Base-by-base conservation (phyloP, 805 yeast genomes). In the Yamadazyma takamatsuzukensis region DNA sequence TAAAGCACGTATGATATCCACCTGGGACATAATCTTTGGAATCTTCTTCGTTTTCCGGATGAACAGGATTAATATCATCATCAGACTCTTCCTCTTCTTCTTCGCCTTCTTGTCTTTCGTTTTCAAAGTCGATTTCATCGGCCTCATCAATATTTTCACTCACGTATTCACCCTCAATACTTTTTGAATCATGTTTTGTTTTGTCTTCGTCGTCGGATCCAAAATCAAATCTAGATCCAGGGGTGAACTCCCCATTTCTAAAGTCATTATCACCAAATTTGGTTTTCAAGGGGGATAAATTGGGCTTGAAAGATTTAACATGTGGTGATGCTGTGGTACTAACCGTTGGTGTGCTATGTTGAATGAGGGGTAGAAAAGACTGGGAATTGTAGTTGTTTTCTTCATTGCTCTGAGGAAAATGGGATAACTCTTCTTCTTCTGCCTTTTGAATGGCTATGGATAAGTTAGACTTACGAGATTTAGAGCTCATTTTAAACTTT, bases 1-100 rank as follows among this genome's bases (percentile, higher is more conserved):
- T 78, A 43, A 61, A 78, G 9, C 94, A 93, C 0, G 98, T 96
- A 53, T 93, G 98, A 56, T 93, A 93, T 0, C 99, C 99, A 15
- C 97, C 97, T 7, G 80, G 78, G 37, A 77, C 78, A 58, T 93
- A 93, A 59, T 93, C 98, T 36, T 77, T 78, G 28, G 72, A 63
- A 39, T 84, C 83, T 59, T 93, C 99, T 54, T 93, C 99, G 47
- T 85, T 82, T 23, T 60, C 64, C 7, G 62, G 61, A 32, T 60
- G 54, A 4, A 59, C 51, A 5, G 46, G 40, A 16, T 38, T 45
- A 3, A 36, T 47, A 6, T 56, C 62, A 25, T 49, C 56, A 15
- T 49, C 56, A 10, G 44, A 52, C 13, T 44, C 51, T 9, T 46
- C 52, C 9, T 53, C 61, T 15, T 41, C 51, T n/a, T 50, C 60